Evolutionary conservation across 2,329 filamentous ascomycete genomes (phyloP), one percentile per base, ranked within the genome.

Genomic region (Pseudocercospora pini-densiflorae): DNA sequence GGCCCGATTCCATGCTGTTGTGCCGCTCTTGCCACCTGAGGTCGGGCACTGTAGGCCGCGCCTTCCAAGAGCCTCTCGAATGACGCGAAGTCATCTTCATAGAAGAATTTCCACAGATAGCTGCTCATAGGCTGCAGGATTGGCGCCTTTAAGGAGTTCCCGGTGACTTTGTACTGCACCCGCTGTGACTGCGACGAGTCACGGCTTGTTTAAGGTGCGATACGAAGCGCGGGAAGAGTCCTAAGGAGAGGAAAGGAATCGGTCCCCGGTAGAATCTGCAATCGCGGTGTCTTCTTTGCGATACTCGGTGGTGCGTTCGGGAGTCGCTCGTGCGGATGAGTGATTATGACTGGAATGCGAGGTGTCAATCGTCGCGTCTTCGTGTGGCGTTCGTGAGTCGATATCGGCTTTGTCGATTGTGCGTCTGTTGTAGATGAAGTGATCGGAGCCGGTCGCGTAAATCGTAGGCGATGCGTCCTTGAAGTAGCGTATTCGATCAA

Each of bases 41-140:
- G 76, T 73, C 87, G 87, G 69, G 84, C 77, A 77, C 83, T 86
- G 79, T 84, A 86, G 77, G 86, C 85, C 81, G 90, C 86, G 79
- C 88, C 88, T 77, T 90, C 90, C 87, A 99, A 58, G 87, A 78
- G 96, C 88, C 84, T 90, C 91, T 83, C 92, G 91, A 99, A 98
- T 78, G 85, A 89, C 80, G 97, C 94, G 89, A 97, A 91, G 89
- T 99, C 93, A 87, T 97, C 92, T 89, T 97, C 91, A 85, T 96
- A 91, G 80, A 94, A 98, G 80, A 88, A 92, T 87, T 93, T 94
- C 94, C 94, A 97, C 81, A 99, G 89, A 88, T 91, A 88, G 85
- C 93, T 91, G 90, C 92, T 98, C 94, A 98, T 95, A 72, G 89
- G 88, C 89, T 77, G 72, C 71, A 73, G 69, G 71, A 62, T 68